Evolutionary conservation across 768 basidiomycete species (phyloP), one percentile per base, ranked within the genome.

Genomic region (Lactarius deliciosus): DNA sequence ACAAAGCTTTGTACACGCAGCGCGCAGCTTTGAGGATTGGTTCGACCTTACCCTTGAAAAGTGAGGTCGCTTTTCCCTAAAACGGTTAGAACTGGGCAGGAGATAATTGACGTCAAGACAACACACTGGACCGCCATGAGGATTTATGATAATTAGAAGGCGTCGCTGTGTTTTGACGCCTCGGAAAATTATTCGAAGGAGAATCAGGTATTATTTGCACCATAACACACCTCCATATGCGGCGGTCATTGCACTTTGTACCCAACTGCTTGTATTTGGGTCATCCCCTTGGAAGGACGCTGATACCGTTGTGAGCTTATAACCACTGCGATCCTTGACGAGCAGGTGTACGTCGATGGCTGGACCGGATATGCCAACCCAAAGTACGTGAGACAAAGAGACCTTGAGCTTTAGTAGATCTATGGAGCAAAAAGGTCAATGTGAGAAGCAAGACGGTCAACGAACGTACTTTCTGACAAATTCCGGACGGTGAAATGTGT

Each of bases 91-190:
- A 30, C 57, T 40, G 41, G 22, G 60, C 18, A 50, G 50, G 60
- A 63, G 61, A 7, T n/a, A 41, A 43, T 36, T 40, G 47, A 20
- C 54, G 13, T 57, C 20, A 7, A 22, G 25, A 25, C 43, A 1
- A 79, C 87, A 36, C 73, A 92, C 92, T 25, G 80, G 81, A n/a
- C 94, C 94, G 60, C 93, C 87, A 63, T 82, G 77, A 10, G 94
- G 94, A 74, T 95, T 96, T 45, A 96, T 81, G 53, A 96, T 73
- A 9, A 94, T 82, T 68, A 86, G 85, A 36, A 96, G 73, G 22
- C 79, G 77, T 56, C 87, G 81, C 59, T 79, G 74, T 25, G 81
- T 85, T 70, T 82, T 82, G n/a, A 84, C 75, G 50, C 84, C 90
- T 81, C 73, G 57, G 34, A 41, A 36, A 63, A 36, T 63, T 40